These are phyloP conservation scores for Chondrus crispus DNA, from an alignment of 23 red algal species.

Conservation along the genomic window DNA sequence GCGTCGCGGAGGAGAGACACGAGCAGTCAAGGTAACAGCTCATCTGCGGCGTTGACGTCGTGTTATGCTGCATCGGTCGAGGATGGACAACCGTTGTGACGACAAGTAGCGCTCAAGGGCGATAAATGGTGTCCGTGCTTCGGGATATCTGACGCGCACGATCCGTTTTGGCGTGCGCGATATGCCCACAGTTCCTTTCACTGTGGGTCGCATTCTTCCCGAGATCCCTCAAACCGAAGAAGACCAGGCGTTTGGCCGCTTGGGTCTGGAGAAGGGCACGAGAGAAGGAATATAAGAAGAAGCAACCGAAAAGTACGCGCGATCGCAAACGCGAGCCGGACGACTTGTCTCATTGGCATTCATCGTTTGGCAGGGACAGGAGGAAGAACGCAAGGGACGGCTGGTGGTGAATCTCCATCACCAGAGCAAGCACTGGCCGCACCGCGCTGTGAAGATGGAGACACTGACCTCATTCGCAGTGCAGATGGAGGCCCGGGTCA, in stretches of 20 bases:
- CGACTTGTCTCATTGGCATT: not conserved
- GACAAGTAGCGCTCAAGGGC: not conserved
- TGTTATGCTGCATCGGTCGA: not conserved
- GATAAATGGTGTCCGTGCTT: not conserved
- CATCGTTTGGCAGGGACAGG: not conserved
- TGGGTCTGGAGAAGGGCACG: not conserved
- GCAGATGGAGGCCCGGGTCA: not conserved
- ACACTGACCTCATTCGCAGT: not conserved
- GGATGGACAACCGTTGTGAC: not conserved
- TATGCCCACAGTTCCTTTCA: not conserved
- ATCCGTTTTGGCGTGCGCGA: not conserved
- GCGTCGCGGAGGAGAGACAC: not conserved
- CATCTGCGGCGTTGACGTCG: not conserved
- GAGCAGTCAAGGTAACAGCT: not conserved
- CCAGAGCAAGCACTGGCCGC: not conserved
- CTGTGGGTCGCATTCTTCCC: not conserved
- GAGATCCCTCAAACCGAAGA: not conserved
- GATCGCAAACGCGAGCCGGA: not conserved
- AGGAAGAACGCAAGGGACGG: not conserved
- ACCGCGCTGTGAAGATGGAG: not conserved
- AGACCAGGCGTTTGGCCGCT: not conserved
- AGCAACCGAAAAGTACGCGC: not conserved
- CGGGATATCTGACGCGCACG: not conserved
- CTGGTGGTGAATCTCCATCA: not conserved
- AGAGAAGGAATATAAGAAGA: not conserved